Base-by-base conservation (phyloP, 179 eudicot genomes). In the Pouteria campechiana region DNA sequence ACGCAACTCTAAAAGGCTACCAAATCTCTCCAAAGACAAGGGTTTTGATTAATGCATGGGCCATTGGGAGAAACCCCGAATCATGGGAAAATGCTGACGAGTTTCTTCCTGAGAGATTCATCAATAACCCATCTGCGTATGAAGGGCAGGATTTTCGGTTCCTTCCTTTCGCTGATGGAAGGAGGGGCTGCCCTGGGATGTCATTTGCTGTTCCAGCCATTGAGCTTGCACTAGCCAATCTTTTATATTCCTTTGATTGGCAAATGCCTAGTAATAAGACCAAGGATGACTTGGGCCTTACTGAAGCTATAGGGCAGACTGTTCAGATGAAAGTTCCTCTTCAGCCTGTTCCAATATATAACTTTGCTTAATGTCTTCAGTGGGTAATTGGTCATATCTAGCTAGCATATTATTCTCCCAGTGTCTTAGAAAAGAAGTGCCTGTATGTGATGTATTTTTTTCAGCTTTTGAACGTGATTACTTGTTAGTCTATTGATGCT, bases 1-100 rank as follows among this genome's bases (percentile, higher is more conserved):
- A 60, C 25, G 42, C 41, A 1, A 22, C 55, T 18, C 3, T 67
- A 9, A 11, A 10, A 5, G 58, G 55, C 8, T 67, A 32, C 46
- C 22, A 13, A 1, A 29, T 67, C 2, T 60, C 63, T 0, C 29
- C 40, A 39, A 22, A 25, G 17, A 42, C 64, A 7, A 55, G 42
- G 21, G 55, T 64, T 3, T 39, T 52, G 0, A 64, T 64, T 12
- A 64, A 64, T 17, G 41, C 43, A n/a, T 64, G 70, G 70, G 64
- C 60, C 3, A 52, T 58, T 0, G 64, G 50, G 2, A 43, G 64
- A 47, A 64, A 64, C 22, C 12, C 50, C 0, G 25, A 34, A 7
- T 15, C 21, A 3, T 64, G 69, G 64, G 55, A 52, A 1, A 22
- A 34, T 15, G 36, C 69, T 0, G 0, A 22, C 1, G 25, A 19